Percentiles rank a stretch among this genome's conserved stretches.
Conservation (phyloP, 768 basidiomycete species). For the Epithele typhae region DNA sequence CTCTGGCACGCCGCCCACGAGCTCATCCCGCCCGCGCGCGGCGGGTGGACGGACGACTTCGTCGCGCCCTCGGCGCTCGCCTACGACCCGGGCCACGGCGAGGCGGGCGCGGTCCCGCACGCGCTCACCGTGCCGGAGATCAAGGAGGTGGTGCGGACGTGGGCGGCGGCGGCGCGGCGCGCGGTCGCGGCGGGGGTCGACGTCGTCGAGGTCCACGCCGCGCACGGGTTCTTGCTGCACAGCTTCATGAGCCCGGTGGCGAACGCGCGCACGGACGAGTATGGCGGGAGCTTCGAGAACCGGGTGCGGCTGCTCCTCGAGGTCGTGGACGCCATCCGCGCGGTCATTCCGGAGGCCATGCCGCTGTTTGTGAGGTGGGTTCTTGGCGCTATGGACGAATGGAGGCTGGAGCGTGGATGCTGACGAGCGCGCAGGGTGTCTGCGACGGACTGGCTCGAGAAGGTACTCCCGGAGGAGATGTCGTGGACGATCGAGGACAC, state of each 20-base stretch:
- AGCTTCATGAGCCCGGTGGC: constrained; percentile 36
- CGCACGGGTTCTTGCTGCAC: constrained; percentile 23
- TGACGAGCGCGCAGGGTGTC: constrained; percentile 42
- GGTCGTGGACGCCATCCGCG: constrained; percentile 39
- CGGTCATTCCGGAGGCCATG: constrained; percentile 51
- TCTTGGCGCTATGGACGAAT: constrained; percentile 2
- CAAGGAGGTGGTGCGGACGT: constrained; percentile 34
- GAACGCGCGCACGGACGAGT: constrained; percentile 43
- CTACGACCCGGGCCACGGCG: too few relatives aligned
- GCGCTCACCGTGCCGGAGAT: constrained; percentile 36
- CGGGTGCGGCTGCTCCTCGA: constrained; percentile 35
- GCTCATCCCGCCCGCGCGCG: constrained; percentile 27
- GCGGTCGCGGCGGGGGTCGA: constrained; percentile 34
- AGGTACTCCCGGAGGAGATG: constrained; percentile 49
- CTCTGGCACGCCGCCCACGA: constrained; percentile 59
- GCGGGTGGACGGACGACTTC: constrained; percentile 32
- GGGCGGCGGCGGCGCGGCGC: constrained; percentile 25
- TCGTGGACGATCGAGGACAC: constrained; percentile 72
- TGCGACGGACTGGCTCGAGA: constrained; percentile 71
- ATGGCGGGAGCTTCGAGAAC: constrained; percentile 48
- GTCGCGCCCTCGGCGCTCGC: constrained; percentile 34
- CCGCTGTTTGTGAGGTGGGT: constrained; percentile 67
- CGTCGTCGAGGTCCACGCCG: constrained; percentile 23
- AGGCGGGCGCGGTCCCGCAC: constrained; percentile 29
- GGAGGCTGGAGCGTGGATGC: constrained; percentile 29